Evolutionary conservation across 2,329 filamentous ascomycete species (phyloP), one percentile per base, ranked within the genome.

Genomic region (Diplodia mutila): DNA sequence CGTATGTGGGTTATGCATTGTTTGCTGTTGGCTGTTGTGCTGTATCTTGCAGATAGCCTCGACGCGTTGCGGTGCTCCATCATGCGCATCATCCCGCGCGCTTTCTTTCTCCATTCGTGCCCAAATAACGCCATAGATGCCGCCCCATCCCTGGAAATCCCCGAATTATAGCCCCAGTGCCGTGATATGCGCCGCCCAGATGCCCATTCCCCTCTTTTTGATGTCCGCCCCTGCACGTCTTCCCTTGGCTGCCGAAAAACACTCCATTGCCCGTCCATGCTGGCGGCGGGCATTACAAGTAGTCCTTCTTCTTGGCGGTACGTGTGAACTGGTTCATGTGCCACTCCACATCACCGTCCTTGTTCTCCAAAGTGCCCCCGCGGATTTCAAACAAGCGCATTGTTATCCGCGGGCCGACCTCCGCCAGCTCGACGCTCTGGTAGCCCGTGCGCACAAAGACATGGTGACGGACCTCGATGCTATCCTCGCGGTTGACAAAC

Each of bases 341-440:
- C 95, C 95, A 99, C 81, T 99, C 95, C 4, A 96, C 89, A 80
- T 99, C 95, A 4, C 94, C 94, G 72, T 96, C 92, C 79, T 96
- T 96, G 75, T 94, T 97, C 77, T 98, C 95, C 69, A 97, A 83
- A 4, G 94, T 97, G 18, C 95, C 94, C 65, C 90, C 90, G 55
- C 94, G 86, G 69, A 99, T 97, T 82, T 98, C 93, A 76, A 98
- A 99, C 65, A 93, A 83, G 72, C 93, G 86, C 93, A 98, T 95
- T n/a, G 93, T 97, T 92, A 98, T 97, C 67, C 95, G 86, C 1
- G 95, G 95, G 0, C 94, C 93, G 61, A 97, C 93, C 78, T 97
- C 93, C 16, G 91, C 90, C 73, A 97, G 81, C 79, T 97, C 93
- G 6, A 98, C 92, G 68, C 90, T 92, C 75, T 97, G 90, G 76